Evolutionary conservation across 768 basidiomycete species (phyloP).

Genomic region (Russula virescens): DNA sequence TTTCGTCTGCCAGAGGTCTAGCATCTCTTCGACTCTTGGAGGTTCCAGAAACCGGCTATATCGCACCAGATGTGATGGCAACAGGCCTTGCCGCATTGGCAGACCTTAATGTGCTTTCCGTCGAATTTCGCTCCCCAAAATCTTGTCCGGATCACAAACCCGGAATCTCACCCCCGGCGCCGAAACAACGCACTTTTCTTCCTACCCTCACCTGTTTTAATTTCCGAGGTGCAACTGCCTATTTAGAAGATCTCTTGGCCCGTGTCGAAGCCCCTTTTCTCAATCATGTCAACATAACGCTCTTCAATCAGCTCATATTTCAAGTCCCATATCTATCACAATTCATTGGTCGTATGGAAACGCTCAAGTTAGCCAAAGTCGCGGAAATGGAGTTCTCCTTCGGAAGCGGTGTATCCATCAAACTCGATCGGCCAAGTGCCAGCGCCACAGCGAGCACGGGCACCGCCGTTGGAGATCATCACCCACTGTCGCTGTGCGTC

Average conservation of each 20-base stretch:
- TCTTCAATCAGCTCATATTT: not conserved
- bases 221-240: constrained; percentile 1
- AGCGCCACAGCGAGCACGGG: not conserved
- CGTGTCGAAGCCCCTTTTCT: not conserved
- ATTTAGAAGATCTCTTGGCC: not conserved
- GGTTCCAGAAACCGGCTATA: not conserved
- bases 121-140: not conserved
- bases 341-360: constrained; percentile 1
- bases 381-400: not conserved
- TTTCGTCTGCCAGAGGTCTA: not conserved
- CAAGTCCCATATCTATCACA: not conserved
- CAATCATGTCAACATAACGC: not conserved
- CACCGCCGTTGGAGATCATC: not conserved
- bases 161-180: not conserved
- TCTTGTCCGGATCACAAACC: not conserved
- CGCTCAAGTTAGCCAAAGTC: not conserved
- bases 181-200: not conserved
- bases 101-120: not conserved
- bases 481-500: not conserved
- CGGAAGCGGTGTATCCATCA: not conserved
- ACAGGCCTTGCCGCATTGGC: not conserved
- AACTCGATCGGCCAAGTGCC: not conserved
- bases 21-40: constrained; percentile 2
- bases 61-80: not conserved
- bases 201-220: not conserved